Percentiles rank a stretch among this genome's conserved stretches.
phyloP scores from a whole-genome alignment of 768 basidiomycete species.

The Termitomyces sp. region DNA sequence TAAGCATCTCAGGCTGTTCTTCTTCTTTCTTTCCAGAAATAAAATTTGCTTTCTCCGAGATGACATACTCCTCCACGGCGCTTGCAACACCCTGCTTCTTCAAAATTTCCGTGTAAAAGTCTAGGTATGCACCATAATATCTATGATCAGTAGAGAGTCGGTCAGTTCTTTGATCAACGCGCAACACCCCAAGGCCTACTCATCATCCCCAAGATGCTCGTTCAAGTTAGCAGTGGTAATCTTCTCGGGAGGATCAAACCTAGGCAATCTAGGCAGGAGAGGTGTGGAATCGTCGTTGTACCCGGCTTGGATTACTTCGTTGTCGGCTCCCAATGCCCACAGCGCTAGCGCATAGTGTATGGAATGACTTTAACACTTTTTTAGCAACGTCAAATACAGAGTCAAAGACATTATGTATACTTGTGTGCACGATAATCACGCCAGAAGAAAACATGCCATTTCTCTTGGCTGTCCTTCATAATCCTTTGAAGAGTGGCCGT shows the following conservation, averaged over 20 bases:
- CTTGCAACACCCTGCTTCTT: slow-evolving; percentile 35
- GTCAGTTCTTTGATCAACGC: not conserved
- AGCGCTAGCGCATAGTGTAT: slow-evolving; percentile 22
- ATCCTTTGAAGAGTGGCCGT: slow-evolving; percentile 23
- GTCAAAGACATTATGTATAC: slow-evolving; percentile 21
- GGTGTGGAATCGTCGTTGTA: slow-evolving; percentile 28
- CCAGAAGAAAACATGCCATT: slow-evolving; percentile 48
- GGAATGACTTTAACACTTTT: slow-evolving; percentile 18
- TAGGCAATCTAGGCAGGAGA: slow-evolving; percentile 29
- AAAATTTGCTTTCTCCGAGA: slow-evolving; percentile 46
- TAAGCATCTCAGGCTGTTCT: slow-evolving; percentile 39
- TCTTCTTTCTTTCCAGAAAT: slow-evolving; percentile 20
- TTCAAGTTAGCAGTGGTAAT: slow-evolving; percentile 44
- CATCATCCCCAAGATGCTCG: slow-evolving; percentile 51
- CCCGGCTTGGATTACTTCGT: slow-evolving; percentile 26
- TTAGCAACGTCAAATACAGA: not conserved
- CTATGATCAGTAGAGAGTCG: slow-evolving; percentile 25
- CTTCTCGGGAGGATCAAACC: slow-evolving; percentile 34
- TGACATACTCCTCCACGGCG: slow-evolving; percentile 52
- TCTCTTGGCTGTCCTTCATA: slow-evolving; percentile 46
- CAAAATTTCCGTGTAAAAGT: slow-evolving; percentile 41
- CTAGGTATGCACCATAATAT: slow-evolving; percentile 51
- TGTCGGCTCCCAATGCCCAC: slow-evolving; percentile 21
- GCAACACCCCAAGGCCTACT: slow-evolving; percentile 28
- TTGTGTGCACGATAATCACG: slow-evolving; percentile 43